phyloP scores from a whole-genome alignment of 352 stramenopile species.

The Blastocystis sp. region DNA sequence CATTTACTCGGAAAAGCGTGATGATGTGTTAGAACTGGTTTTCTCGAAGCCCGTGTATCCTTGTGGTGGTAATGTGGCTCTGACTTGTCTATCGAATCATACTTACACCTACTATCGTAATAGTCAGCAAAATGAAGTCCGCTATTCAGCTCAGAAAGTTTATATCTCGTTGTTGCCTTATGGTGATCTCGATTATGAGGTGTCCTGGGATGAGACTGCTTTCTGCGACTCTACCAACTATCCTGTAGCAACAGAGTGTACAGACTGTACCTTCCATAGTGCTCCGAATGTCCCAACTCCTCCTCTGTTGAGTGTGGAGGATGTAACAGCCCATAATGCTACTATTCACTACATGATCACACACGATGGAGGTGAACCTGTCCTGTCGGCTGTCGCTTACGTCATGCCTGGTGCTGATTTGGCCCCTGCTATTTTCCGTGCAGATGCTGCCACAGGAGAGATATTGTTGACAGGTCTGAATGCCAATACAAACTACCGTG shows the following conservation, averaged over 20 bases:
- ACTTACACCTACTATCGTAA: not conserved
- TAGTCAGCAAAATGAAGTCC: not conserved
- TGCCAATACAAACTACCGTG: slow-evolving; percentile 17
- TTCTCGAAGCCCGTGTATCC: slow-evolving; percentile 37
- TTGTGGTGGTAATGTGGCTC: slow-evolving; percentile 1
- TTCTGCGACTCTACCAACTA: slow-evolving; percentile 34
- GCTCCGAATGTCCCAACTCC: not conserved
- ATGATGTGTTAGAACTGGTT: not conserved
- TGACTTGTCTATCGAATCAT: not conserved
- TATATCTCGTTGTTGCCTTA: not conserved
- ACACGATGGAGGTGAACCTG: not conserved
- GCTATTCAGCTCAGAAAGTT: not conserved
- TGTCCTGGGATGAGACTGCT: not conserved
- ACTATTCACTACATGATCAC: not conserved
- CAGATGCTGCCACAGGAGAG: not conserved
- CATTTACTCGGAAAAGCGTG: not conserved
- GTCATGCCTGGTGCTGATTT: not conserved
- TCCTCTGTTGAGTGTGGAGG: not conserved
- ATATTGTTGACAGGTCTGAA: slow-evolving; percentile 1
- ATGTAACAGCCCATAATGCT: not conserved
- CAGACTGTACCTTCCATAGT: not conserved
- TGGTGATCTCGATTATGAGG: not conserved
- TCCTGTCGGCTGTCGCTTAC: not conserved
- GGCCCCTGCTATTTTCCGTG: not conserved
- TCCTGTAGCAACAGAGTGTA: not conserved